phyloP scores from a whole-genome alignment of 208 protist species.

The Trypanosoma grayi region DNA sequence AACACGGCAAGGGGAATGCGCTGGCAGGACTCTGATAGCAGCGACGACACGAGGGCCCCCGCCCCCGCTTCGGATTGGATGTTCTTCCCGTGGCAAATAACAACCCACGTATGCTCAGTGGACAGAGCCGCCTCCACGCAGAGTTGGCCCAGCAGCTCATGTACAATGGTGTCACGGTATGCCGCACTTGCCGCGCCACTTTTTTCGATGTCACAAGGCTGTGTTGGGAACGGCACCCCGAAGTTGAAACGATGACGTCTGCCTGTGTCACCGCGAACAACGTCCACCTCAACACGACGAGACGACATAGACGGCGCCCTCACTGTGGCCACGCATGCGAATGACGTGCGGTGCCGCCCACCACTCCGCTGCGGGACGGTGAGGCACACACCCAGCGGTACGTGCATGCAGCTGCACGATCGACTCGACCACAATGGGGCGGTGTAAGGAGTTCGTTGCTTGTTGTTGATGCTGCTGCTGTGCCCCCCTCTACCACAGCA shows the following conservation, averaged over 20 bases:
- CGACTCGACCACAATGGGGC: neutral
- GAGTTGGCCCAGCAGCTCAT: constrained; percentile 11
- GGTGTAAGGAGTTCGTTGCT: neutral
- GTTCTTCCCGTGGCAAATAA: constrained; percentile 22
- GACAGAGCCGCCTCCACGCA: neutral
- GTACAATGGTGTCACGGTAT: constrained; percentile 10
- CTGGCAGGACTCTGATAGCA: constrained; percentile 11
- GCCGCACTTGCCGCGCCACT: neutral
- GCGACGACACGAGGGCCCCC: constrained; percentile 15
- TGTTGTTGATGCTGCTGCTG: neutral
- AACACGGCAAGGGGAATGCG: constrained; percentile 10
- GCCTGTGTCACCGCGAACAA: constrained; percentile 35
- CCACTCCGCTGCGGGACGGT: neutral
- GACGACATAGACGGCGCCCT: neutral
- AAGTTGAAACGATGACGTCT: constrained; percentile 22
- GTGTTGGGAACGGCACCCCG: neutral
- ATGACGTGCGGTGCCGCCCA: neutral
- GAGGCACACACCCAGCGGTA: neutral
- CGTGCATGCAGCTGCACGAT: neutral
- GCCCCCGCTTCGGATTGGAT: constrained; percentile 19
- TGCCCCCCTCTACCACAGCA: neutral
- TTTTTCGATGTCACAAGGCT: neutral
- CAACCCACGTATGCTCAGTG: constrained; percentile 3
- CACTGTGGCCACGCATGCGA: no score
- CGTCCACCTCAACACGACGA: constrained; percentile 18